Conservation (phyloP, 208 protist species). For the Crithidia expoeki region DNA sequence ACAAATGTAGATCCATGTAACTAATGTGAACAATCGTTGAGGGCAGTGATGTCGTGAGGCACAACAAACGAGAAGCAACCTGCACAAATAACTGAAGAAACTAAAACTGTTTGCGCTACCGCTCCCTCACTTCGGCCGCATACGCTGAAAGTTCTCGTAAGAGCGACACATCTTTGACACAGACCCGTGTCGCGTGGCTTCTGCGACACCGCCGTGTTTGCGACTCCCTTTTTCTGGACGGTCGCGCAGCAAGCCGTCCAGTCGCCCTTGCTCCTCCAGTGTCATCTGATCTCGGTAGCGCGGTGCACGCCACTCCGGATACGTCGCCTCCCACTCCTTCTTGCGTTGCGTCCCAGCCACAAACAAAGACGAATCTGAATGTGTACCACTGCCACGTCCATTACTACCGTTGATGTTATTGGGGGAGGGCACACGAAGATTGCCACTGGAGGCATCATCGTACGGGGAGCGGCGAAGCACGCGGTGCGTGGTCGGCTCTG, state of each 20-base stretch:
- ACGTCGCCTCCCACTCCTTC: conserved; percentile 75
- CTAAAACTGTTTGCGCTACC: neutral
- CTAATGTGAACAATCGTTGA: too few species aligned
- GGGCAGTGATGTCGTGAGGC: too few species aligned
- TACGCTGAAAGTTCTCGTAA: conserved; percentile 23
- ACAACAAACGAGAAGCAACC: too few species aligned
- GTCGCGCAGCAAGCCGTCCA: conserved; percentile 41
- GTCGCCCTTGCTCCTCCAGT: conserved; percentile 74
- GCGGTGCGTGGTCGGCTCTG: conserved; percentile 20
- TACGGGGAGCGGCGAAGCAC: conserved; percentile 36
- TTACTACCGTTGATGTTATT: neutral
- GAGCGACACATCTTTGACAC: conserved; percentile 73
- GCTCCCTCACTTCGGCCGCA: conserved; percentile 16
- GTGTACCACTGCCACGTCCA: neutral
- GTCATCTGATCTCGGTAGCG: conserved; percentile 68
- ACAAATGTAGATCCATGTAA: too few species aligned
- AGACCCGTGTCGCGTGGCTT: conserved; percentile 12
- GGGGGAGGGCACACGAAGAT: neutral
- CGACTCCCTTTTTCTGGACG: neutral
- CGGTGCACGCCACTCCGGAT: conserved; percentile 50
- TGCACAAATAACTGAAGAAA: too few species aligned
- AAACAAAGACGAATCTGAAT: neutral
- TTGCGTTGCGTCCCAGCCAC: conserved; percentile 25
- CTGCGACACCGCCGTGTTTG: neutral
- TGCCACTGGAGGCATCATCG: conserved; percentile 7